Conservation (phyloP, 441 rosid species). For the Hypseocharis bilobata region DNA sequence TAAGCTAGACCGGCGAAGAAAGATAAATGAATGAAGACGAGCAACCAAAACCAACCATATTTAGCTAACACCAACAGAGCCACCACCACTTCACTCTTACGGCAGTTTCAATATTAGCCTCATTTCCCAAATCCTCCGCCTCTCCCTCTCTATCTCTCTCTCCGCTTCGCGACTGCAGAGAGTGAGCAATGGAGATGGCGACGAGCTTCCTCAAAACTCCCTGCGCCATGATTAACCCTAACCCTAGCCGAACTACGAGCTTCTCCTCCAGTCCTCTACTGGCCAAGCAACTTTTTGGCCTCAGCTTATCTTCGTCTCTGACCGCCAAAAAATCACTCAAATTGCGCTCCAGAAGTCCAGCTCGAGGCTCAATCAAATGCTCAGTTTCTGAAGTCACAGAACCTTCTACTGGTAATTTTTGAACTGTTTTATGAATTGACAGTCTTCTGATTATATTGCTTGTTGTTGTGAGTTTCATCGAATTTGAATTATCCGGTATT, state of each 20-base stretch:
- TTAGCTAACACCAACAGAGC: neutral
- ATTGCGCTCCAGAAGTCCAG: constrained; percentile 26
- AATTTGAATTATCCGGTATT: no score
- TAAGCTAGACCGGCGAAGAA: neutral
- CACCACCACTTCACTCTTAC: neutral
- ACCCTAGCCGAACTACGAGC: neutral
- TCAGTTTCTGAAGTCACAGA: constrained; percentile 57
- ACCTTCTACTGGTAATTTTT: neutral
- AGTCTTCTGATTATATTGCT: neutral
- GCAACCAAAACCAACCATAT: neutral
- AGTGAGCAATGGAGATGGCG: constrained; percentile 8
- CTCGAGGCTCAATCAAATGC: constrained; percentile 44
- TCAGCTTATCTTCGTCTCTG: constrained; percentile 34
- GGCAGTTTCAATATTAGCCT: constrained; percentile 7
- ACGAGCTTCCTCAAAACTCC: neutral
- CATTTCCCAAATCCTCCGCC: constrained; percentile 2
- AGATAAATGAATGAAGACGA: neutral
- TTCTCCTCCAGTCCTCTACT: constrained; percentile 8
- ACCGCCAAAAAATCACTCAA: constrained; percentile 34
- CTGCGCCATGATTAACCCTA: constrained; percentile 7
- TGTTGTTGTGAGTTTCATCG: neutral
- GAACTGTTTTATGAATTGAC: neutral
- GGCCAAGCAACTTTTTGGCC: constrained; percentile 36
- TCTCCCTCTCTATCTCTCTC: neutral
- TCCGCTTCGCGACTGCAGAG: neutral